Conservation (phyloP, 306 rosid genomes). For the Corylus heterophylla region DNA sequence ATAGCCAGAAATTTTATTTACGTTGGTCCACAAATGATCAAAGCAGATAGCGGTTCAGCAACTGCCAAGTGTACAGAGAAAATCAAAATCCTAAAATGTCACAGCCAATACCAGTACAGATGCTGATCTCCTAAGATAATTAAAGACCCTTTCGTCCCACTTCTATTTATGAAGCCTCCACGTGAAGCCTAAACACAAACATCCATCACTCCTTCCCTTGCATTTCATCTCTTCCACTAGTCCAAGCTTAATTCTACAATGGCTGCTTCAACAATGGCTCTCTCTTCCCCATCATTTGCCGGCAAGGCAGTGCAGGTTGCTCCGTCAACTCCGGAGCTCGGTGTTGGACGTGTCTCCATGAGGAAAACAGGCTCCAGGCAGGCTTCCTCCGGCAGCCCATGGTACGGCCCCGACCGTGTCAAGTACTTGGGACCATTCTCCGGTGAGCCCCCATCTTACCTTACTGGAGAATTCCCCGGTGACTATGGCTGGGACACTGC, state of each 20-base stretch:
- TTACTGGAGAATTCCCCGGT: conserved; percentile 73
- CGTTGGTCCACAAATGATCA: not conserved
- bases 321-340: conserved; percentile 42
- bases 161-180: not conserved
- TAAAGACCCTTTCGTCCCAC: conserved; percentile 17
- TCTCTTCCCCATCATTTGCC: conserved; percentile 69
- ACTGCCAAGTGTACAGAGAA: not conserved
- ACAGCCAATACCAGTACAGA: conserved; percentile 32
- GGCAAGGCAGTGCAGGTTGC: conserved; percentile 63
- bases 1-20: not conserved
- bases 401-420: conserved; percentile 95
- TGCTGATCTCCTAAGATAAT: conserved; percentile 35
- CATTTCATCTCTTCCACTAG: not conserved
- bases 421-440: conserved; percentile 92
- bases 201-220: not conserved
- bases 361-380: conserved; percentile 45
- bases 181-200: not conserved
- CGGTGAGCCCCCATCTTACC: conserved; percentile 79
- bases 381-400: conserved; percentile 68
- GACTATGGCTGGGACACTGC: conserved; percentile 97
- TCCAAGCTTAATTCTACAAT: conserved; percentile 28
- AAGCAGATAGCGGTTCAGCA: not conserved
- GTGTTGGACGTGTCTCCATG: conserved; percentile 51
- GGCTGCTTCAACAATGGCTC: conserved; percentile 88
- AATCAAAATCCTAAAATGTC: conserved; percentile 13